Evolutionary conservation across 495 filamentous ascomycete genomes (phyloP).

Genomic region (Annulohypoxylon stygium): DNA sequence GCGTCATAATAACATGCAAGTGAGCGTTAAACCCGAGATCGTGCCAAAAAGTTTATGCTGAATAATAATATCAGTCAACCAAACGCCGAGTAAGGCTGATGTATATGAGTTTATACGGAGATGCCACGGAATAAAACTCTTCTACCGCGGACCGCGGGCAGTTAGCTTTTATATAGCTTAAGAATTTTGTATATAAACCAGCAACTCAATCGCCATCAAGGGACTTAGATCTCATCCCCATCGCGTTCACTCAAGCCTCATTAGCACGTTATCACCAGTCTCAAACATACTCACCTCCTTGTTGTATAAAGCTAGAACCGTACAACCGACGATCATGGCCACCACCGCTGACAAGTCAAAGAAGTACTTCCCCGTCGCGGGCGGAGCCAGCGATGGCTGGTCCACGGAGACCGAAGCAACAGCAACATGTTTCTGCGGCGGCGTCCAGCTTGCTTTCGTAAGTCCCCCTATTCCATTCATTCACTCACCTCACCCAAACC

Average conservation of each 20-base stretch:
- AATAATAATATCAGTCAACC: constrained; percentile 8
- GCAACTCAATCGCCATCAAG: constrained; percentile 19
- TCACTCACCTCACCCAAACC: neutral
- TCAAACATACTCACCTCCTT: neutral
- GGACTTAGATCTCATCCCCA: neutral
- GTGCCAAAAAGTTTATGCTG: neutral
- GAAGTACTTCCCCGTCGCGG: constrained; percentile 45
- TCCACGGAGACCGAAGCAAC: constrained; percentile 43
- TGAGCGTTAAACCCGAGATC: constrained; percentile 15
- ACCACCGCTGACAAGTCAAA: constrained; percentile 25
- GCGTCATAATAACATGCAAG: constrained; percentile 20
- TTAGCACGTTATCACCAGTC: neutral
- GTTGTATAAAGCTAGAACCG: neutral
- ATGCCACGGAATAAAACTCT: constrained; percentile 1
- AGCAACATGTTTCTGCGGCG: constrained; percentile 59
- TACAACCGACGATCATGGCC: constrained; percentile 1
- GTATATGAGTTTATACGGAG: neutral
- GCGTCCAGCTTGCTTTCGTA: constrained; percentile 67
- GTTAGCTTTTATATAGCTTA: neutral
- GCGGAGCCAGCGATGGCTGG: constrained; percentile 53
- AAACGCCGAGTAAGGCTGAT: neutral
- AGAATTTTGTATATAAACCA: constrained; percentile 22
- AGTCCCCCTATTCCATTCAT: constrained; percentile 39
- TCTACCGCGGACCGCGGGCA: neutral
- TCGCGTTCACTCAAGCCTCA: neutral